These are phyloP conservation scores for Colletotrichum viniferum DNA, from an alignment of 2,329 filamentous ascomycete species.

Conservation along the genomic window DNA sequence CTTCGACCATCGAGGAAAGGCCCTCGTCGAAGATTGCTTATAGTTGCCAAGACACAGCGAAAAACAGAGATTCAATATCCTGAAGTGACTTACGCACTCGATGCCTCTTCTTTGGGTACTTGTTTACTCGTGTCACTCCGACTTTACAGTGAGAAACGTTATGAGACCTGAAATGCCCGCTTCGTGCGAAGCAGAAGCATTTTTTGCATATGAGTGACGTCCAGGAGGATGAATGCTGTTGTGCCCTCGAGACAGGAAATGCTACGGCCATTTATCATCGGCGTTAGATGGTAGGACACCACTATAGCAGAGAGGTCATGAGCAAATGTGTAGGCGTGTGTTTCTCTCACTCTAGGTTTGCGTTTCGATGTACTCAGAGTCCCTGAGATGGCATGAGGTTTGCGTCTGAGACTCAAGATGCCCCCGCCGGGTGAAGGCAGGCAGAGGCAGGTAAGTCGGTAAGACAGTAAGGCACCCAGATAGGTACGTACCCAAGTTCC, in stretches of 20 bases:
- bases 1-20: background rate
- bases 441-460: no score
- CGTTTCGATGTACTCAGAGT: background rate
- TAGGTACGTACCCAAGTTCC: no score
- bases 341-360: no score
- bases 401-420: background rate
- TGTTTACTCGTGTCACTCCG: fast-evolving
- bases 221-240: background rate
- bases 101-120: background rate
- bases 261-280: background rate
- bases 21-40: background rate
- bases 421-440: background rate
- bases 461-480: no score
- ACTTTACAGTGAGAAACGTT: background rate
- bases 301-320: background rate
- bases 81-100: background rate
- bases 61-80: background rate
- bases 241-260: background rate
- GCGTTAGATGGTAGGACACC: background rate
- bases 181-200: background rate
- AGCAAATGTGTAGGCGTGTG: background rate
- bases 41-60: background rate
- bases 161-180: background rate
- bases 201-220: background rate
- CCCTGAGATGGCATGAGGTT: background rate